Percentiles rank a stretch among this genome's conserved stretches.
phyloP scores from a whole-genome alignment of 192 early-diverging fungal genomes.

The Glomus cerebriforme region DNA sequence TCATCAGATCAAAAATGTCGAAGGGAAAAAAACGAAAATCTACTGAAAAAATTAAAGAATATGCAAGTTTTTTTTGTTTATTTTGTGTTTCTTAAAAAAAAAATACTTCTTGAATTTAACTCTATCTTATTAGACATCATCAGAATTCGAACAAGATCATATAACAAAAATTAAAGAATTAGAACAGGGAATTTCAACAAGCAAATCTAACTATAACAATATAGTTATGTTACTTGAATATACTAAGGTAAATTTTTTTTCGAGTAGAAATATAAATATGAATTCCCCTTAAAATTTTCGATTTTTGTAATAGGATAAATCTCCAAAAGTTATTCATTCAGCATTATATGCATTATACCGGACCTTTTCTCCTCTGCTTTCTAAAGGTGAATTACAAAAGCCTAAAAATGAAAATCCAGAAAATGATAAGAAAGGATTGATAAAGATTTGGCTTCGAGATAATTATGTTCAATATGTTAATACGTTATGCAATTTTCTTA shows the following conservation, averaged over 20 bases:
- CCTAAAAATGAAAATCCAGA: constrained; percentile 45
- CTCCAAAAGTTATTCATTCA: constrained; percentile 61
- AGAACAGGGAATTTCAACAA: constrained; percentile 65
- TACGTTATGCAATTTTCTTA: constrained; percentile 53
- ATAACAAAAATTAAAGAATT: constrained; percentile 51
- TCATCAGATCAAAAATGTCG: too few relatives aligned
- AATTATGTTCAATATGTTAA: constrained; percentile 73
- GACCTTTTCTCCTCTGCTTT: constrained; percentile 60
- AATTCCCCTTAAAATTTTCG: background rate
- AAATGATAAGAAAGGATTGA: constrained; percentile 55
- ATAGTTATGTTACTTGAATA: constrained; percentile 65
- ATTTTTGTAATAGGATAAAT: constrained; percentile 6
- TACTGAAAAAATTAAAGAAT: background rate
- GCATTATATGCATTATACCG: constrained; percentile 74
- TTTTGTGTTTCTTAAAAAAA: background rate
- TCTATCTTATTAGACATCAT: background rate
- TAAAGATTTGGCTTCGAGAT: constrained; percentile 75
- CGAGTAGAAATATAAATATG: background rate
- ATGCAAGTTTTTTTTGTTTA: background rate
- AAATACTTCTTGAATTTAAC: background rate
- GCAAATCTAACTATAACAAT: constrained; percentile 75
- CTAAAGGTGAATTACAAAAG: constrained; percentile 48
- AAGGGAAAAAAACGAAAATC: background rate
- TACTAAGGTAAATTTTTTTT: constrained; percentile 44
- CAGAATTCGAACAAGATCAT: background rate